Percentiles rank a stretch among this genome's conserved stretches.
These are phyloP conservation scores for Penicillium atrosanguineum DNA, from an alignment of 495 filamentous ascomycete species.

Conservation along the genomic window DNA sequence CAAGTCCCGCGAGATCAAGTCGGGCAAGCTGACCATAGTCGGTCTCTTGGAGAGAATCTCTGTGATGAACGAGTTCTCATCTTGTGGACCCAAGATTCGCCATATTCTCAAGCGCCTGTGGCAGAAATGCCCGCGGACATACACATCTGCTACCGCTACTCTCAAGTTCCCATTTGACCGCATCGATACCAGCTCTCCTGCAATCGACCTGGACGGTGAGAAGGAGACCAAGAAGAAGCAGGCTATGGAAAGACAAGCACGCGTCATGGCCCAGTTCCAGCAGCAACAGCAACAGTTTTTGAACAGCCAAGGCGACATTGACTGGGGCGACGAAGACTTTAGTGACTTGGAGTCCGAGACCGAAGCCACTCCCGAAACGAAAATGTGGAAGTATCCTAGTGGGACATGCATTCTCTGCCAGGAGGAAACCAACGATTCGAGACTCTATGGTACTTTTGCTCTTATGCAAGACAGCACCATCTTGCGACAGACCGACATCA, in stretches of 20 bases:
- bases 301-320: constrained; percentile 75
- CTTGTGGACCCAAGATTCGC: constrained; percentile 80
- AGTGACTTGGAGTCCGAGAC: constrained; percentile 64
- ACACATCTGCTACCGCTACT: constrained; percentile 56
- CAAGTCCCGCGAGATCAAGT: constrained; percentile 55
- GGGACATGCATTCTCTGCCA: constrained; percentile 96
- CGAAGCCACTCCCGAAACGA: constrained; percentile 55
- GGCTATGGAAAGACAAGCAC: constrained; percentile 82
- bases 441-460: constrained; percentile 88
- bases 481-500: constrained; percentile 77
- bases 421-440: constrained; percentile 87
- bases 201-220: constrained; percentile 61
- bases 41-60: constrained; percentile 72
- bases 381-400: constrained; percentile 88
- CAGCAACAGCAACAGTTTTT: constrained; percentile 94
- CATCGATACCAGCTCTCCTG: constrained; percentile 56
- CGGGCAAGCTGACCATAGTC: constrained; percentile 63
- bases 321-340: constrained; percentile 79
- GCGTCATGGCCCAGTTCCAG: constrained; percentile 95
- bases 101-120: constrained; percentile 84
- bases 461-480: constrained; percentile 85
- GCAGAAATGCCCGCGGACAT: constrained; percentile 70
- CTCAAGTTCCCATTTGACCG: constrained; percentile 53
- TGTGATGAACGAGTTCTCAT: constrained; percentile 67
- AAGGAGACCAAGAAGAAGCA: constrained; percentile 84